Conservation (phyloP, 371 early-diverging fungal genomes). For the Capillidium heterosporum region DNA sequence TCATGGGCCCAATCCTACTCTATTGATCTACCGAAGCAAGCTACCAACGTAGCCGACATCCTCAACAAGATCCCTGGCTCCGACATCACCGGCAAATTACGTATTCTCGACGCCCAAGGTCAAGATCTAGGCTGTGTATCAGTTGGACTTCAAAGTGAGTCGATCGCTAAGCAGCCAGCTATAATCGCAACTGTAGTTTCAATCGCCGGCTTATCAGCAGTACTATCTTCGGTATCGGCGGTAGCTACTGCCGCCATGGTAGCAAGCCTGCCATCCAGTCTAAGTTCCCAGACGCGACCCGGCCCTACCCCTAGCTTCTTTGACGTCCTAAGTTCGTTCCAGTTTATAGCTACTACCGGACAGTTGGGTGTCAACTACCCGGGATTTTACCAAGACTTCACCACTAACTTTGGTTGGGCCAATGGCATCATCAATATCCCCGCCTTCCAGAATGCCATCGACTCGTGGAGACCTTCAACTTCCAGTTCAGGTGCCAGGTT, state of each 20-base stretch:
- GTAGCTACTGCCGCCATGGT: background rate
- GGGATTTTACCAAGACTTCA: background rate
- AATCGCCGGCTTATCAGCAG: background rate
- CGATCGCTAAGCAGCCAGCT: background rate
- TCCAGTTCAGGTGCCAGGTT: background rate
- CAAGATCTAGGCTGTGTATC: background rate
- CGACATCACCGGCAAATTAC: background rate
- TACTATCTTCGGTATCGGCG: background rate
- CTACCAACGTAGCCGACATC: background rate
- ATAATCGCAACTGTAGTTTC: background rate
- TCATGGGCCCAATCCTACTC: background rate
- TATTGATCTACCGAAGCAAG: background rate
- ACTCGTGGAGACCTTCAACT: background rate
- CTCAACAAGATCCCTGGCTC: background rate
- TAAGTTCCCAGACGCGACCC: background rate
- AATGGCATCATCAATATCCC: background rate
- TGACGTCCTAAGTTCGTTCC: background rate
- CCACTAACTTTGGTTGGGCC: slow-evolving; percentile 1
- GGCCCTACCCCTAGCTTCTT: slow-evolving; percentile 1
- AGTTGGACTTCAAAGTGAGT: background rate
- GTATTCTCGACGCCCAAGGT: background rate
- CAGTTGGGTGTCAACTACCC: background rate
- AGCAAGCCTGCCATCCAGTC: background rate
- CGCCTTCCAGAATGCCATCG: background rate
- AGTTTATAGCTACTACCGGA: background rate